A percentile compares a stretch with the other conserved stretches of the same genome.
These are phyloP conservation scores for Stephania cephalantha DNA, from an alignment of 164 flowering plant genomes.

Conservation along the genomic window DNA sequence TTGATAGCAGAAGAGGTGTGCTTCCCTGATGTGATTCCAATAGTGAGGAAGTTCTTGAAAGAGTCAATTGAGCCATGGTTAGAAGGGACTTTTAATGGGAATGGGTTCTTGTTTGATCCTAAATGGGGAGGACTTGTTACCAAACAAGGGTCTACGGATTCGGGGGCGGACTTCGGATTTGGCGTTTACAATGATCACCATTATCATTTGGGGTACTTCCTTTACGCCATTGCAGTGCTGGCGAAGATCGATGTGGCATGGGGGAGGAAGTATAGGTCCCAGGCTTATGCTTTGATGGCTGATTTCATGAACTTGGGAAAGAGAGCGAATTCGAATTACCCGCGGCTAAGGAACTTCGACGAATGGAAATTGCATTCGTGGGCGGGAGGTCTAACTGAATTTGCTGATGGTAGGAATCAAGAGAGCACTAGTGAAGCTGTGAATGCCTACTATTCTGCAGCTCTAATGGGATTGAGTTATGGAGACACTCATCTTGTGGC, in stretches of 20 bases:
- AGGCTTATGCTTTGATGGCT: slow-evolving; percentile 72
- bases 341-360: slow-evolving; percentile 79
- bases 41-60: slow-evolving; percentile 45
- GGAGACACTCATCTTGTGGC: slow-evolving; percentile 74
- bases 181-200: slow-evolving; percentile 91
- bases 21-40: slow-evolving; percentile 49
- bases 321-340: slow-evolving; percentile 33
- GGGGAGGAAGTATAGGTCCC: slow-evolving; percentile 78
- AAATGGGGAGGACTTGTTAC: slow-evolving; percentile 92
- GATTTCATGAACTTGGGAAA: slow-evolving; percentile 67
- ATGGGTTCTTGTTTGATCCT: slow-evolving; percentile 69
- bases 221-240: slow-evolving; percentile 81
- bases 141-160: slow-evolving; percentile 54
- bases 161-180: slow-evolving; percentile 88
- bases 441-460: slow-evolving; percentile 83
- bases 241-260: slow-evolving; percentile 75
- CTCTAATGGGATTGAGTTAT: slow-evolving; percentile 85
- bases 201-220: slow-evolving; percentile 78
- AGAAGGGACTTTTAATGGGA: slow-evolving; percentile 63
- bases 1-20: slow-evolving; percentile 83
- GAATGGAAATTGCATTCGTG: slow-evolving; percentile 85
- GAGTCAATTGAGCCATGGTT: slow-evolving; percentile 81
- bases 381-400: slow-evolving; percentile 84
- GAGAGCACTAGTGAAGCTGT: slow-evolving; percentile 91
- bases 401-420: slow-evolving; percentile 77